phyloP scores from a whole-genome alignment of 2,329 filamentous ascomycete species.

The Fusarium sp. region DNA sequence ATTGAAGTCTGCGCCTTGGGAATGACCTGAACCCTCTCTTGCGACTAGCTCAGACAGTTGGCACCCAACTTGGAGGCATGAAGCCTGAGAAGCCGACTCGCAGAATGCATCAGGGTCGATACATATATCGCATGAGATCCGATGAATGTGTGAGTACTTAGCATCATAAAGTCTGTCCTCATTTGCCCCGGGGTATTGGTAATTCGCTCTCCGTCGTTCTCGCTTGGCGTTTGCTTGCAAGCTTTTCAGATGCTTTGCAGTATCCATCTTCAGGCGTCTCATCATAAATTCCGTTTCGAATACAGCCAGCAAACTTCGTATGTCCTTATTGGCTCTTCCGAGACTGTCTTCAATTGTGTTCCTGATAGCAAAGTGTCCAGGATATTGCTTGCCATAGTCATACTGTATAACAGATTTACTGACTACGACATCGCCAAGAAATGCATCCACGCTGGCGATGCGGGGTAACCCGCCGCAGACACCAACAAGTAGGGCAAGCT shows the following conservation, averaged over 20 bases:
- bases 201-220: background rate
- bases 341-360: background rate
- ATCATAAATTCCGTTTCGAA: background rate
- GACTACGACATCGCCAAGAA: conserved; percentile 5
- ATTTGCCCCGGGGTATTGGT: background rate
- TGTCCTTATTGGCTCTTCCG: background rate
- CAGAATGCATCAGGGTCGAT: background rate
- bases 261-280: background rate
- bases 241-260: background rate
- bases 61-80: background rate
- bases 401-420: background rate
- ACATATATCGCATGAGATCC: background rate
- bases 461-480: conserved; percentile 52
- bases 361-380: background rate
- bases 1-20: background rate
- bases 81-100: background rate
- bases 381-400: background rate
- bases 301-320: background rate
- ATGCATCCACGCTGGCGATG: background rate
- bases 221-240: background rate
- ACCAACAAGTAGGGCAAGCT: conserved; percentile 52
- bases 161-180: background rate
- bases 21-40: background rate
- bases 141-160: background rate
- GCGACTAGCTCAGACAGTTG: background rate